Evolutionary conservation across 2,329 filamentous ascomycete genomes (phyloP).

Genomic region (Venturia carpophila): DNA sequence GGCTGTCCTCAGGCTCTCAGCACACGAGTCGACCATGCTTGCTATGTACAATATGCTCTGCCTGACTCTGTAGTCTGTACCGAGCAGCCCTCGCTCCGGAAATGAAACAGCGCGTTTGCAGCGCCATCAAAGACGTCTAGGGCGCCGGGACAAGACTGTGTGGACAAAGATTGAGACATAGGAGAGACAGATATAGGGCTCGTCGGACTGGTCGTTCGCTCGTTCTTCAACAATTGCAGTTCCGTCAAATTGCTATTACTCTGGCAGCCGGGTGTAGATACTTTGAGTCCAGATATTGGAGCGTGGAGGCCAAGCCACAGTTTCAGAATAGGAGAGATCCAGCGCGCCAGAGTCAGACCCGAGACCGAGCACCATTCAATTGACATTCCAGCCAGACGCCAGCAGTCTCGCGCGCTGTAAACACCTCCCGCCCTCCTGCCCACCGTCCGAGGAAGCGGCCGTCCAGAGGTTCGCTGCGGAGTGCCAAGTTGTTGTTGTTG

Average conservation of each 20-base stretch:
- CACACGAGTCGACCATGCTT: not conserved
- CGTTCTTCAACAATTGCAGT: not conserved
- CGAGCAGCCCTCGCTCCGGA: not conserved
- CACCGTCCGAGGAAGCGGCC: not conserved
- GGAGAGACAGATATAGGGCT: not conserved
- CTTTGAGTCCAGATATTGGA: not conserved
- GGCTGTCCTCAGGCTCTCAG: not conserved
- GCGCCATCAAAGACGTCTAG: not conserved
- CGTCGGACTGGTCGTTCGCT: not conserved
- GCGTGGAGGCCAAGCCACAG: not conserved
- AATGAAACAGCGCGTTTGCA: slow-evolving; percentile 1
- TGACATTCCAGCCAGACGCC: not conserved
- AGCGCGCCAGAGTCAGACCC: not conserved
- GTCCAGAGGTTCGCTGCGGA: not conserved
- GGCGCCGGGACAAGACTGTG: not conserved
- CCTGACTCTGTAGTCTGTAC: too few relatives aligned
- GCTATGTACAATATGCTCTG: not conserved
- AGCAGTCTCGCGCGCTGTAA: not conserved
- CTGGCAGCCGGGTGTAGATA: not conserved
- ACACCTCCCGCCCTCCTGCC: not conserved
- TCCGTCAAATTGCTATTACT: not conserved
- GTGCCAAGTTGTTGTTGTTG: not conserved
- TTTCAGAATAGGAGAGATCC: slow-evolving; percentile 2
- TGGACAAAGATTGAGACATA: not conserved
- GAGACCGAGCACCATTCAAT: not conserved